Evolutionary conservation across 2,329 filamentous ascomycete genomes (phyloP).

Genomic region (Pseudogymnoascus sp.): DNA sequence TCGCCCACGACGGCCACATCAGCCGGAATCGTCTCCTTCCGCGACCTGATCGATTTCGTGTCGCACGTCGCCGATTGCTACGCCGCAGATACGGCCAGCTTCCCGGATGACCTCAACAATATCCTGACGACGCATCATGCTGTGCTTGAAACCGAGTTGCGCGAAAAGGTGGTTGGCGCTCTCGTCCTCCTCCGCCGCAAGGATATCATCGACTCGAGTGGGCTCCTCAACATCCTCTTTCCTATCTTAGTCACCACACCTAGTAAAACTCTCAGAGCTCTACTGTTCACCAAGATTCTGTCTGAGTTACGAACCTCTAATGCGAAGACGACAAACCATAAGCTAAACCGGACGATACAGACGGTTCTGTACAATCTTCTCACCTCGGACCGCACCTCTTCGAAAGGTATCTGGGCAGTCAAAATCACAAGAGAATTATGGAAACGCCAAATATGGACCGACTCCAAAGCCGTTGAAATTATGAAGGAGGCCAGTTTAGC

Average conservation of each 20-base stretch:
- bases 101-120: constrained; percentile 71
- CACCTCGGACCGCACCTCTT: constrained; percentile 72
- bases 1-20: constrained; percentile 71
- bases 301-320: constrained; percentile 86
- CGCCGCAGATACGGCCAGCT: constrained; percentile 66
- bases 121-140: constrained; percentile 78
- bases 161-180: constrained; percentile 91
- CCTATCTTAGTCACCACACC: constrained; percentile 86
- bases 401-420: constrained; percentile 89
- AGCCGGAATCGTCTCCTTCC: constrained; percentile 72
- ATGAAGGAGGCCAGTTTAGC: constrained; percentile 91
- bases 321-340: constrained; percentile 80
- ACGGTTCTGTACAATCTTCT: constrained; percentile 88
- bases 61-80: constrained; percentile 93
- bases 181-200: constrained; percentile 83
- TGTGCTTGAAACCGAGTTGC: constrained; percentile 69
- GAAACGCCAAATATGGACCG: constrained; percentile 94
- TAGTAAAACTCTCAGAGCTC: constrained; percentile 75
- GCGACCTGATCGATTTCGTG: constrained; percentile 87
- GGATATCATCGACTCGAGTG: constrained; percentile 78
- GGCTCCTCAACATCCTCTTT: constrained; percentile 83
- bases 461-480: constrained; percentile 89
- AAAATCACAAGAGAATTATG: constrained; percentile 93
- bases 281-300: constrained; percentile 85
- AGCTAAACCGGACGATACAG: constrained; percentile 85